phyloP scores from a whole-genome alignment of 2,329 filamentous ascomycete species.

The Emmonsia crescens region DNA sequence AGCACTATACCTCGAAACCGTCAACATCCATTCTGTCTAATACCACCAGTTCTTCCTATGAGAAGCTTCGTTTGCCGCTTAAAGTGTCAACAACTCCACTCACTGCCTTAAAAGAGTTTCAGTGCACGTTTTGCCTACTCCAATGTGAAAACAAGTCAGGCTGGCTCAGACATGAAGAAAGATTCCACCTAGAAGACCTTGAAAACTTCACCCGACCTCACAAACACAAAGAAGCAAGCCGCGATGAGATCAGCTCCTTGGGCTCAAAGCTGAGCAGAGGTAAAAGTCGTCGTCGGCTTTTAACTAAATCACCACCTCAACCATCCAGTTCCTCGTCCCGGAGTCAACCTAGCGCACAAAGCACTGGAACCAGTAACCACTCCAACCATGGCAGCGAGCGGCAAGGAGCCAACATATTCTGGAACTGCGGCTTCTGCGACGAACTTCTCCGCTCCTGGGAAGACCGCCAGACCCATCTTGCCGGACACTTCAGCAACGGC shows the following conservation, averaged over 20 bases:
- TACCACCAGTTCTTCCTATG: not conserved
- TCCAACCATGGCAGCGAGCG: not conserved
- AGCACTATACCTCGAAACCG: not conserved
- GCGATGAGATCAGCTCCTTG: not conserved
- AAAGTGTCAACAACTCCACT: constrained; percentile 1
- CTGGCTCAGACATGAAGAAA: not conserved
- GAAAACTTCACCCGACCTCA: not conserved
- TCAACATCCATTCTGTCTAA: not conserved
- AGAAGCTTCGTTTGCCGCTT: not conserved
- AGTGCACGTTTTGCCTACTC: constrained; percentile 4
- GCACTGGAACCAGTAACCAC: not conserved
- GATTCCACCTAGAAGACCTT: not conserved
- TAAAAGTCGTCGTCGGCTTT: not conserved
- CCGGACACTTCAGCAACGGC: constrained; percentile 1
- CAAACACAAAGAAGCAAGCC: not conserved
- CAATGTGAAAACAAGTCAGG: not conserved
- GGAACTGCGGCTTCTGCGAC: constrained; percentile 10
- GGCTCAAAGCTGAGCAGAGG: not conserved
- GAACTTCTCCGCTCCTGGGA: constrained; percentile 4
- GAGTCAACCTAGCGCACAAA: not conserved
- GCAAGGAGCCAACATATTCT: not conserved
- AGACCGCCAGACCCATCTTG: constrained; percentile 8
- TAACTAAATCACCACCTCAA: not conserved
- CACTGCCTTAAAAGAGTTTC: not conserved
- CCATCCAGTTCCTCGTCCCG: not conserved